Evolutionary conservation across 805 yeast genomes (phyloP).

Genomic region (Priceomyces haplophilus): DNA sequence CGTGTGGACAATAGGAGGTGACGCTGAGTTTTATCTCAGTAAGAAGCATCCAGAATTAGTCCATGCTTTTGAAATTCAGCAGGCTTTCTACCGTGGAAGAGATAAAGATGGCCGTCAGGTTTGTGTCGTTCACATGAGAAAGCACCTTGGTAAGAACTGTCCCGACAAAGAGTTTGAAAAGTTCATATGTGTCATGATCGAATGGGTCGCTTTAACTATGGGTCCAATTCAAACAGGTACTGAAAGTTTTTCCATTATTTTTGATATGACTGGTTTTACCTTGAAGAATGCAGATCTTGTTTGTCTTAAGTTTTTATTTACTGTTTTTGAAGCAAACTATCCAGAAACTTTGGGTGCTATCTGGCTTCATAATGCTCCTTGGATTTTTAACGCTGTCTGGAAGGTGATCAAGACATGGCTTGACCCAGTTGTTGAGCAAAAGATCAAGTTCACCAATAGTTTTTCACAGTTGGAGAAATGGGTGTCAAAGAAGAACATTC

Average conservation of each 20-base stretch:
- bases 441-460: conserved; percentile 77
- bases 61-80: conserved; percentile 55
- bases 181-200: conserved; percentile 71
- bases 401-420: conserved; percentile 86
- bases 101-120: conserved; percentile 47
- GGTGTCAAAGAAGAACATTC: conserved; percentile 59
- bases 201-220: conserved; percentile 64
- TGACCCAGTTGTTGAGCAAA: conserved; percentile 93
- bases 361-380: conserved; percentile 88
- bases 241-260: conserved; percentile 5
- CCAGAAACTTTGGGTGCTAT: conserved; percentile 86
- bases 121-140: conserved; percentile 16
- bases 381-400: conserved; percentile 94
- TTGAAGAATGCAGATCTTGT: conserved; percentile 86
- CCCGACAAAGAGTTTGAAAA: conserved; percentile 42
- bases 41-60: conserved; percentile 39
- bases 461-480: conserved; percentile 62
- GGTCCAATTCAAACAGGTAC: conserved; percentile 20
- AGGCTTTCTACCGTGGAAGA: conserved; percentile 65
- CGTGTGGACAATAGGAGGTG: conserved; percentile 60
- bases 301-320: conserved; percentile 81
- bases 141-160: conserved; percentile 22
- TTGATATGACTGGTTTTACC: conserved; percentile 70
- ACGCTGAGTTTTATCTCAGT: conserved; percentile 47
- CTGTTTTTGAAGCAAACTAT: conserved; percentile 87